Conservation (phyloP, 23 red algal genomes). For the Gracilariopsis chorda region DNA sequence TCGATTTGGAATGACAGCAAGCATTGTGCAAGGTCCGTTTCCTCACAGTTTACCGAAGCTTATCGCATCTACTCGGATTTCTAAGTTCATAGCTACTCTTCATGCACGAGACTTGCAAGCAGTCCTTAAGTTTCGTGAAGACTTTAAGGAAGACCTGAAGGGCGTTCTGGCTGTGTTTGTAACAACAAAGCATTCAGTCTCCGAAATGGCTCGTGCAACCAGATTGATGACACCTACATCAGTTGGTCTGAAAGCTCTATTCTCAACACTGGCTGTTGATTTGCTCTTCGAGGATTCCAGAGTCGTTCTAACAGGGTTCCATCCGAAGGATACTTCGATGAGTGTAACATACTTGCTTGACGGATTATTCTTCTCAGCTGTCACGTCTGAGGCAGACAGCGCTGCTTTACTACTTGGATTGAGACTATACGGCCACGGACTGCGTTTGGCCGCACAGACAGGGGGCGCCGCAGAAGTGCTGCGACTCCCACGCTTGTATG, state of each 20-base stretch:
- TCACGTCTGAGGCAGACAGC: constrained; percentile 57
- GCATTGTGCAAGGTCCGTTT: constrained; percentile 21
- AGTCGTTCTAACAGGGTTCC: constrained; percentile 43
- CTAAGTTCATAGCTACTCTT: constrained; percentile 27
- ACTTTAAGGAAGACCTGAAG: constrained; percentile 49
- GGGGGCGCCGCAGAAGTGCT: constrained; percentile 39
- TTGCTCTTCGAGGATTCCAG: constrained; percentile 44
- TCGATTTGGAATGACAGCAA: constrained; percentile 33
- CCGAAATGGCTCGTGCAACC: constrained; percentile 38
- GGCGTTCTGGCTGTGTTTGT: constrained; percentile 36
- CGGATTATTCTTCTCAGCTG: constrained; percentile 55
- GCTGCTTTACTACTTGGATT: constrained; percentile 42
- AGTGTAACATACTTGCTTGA: constrained; percentile 35
- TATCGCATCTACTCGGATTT: constrained; percentile 37
- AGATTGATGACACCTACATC: background rate
- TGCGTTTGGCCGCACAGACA: constrained; percentile 22
- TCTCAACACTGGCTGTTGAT: constrained; percentile 47
- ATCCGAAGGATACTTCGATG: constrained; percentile 50
- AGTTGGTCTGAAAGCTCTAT: background rate
- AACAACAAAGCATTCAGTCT: constrained; percentile 37
- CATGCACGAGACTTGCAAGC: constrained; percentile 36
- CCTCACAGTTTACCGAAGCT: constrained; percentile 19
- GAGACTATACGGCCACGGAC: constrained; percentile 48
- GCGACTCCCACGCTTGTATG: constrained; percentile 46
- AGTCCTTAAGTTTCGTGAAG: constrained; percentile 54